Percentiles rank a stretch among this genome's conserved stretches.
These are phyloP conservation scores for Spongospora subterranea DNA, from an alignment of 208 protist species.

Conservation along the genomic window DNA sequence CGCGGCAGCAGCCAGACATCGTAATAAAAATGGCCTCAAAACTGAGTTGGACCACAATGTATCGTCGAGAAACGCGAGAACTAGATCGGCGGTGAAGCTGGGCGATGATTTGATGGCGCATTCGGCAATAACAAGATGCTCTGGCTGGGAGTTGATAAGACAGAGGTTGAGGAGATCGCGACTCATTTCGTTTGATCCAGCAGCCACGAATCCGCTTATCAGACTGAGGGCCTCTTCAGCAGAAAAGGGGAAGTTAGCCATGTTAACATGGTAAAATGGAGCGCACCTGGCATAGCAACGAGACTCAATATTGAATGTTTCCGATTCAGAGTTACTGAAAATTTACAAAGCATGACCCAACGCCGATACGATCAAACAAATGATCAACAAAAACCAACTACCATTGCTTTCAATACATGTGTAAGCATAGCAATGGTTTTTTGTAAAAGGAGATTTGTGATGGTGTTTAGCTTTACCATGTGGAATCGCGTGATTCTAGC, in stretches of 20 bases:
- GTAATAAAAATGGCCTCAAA: not conserved
- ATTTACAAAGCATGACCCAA: too few relatives aligned
- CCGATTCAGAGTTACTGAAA: too few relatives aligned
- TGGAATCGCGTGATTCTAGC: not conserved
- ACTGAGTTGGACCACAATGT: not conserved
- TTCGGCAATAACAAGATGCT: not conserved
- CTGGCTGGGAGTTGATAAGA: not conserved
- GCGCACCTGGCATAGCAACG: not conserved
- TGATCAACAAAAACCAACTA: too few relatives aligned
- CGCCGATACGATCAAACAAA: too few relatives aligned
- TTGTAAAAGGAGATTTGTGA: too few relatives aligned
- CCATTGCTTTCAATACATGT: too few relatives aligned
- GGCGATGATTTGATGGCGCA: not conserved
- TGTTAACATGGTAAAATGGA: not conserved
- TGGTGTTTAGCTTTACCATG: too few relatives aligned
- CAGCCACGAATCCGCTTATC: not conserved
- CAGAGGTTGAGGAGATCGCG: not conserved
- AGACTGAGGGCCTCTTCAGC: not conserved
- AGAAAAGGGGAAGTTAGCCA: not conserved
- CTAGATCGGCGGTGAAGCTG: not conserved
- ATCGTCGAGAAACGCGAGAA: not conserved
- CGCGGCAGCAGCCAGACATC: not conserved
- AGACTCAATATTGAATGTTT: too few relatives aligned
- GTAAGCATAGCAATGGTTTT: too few relatives aligned
- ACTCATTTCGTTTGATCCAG: not conserved